phyloP scores from a whole-genome alignment of 768 basidiomycete genomes.

The Melanogaster broomeanus region DNA sequence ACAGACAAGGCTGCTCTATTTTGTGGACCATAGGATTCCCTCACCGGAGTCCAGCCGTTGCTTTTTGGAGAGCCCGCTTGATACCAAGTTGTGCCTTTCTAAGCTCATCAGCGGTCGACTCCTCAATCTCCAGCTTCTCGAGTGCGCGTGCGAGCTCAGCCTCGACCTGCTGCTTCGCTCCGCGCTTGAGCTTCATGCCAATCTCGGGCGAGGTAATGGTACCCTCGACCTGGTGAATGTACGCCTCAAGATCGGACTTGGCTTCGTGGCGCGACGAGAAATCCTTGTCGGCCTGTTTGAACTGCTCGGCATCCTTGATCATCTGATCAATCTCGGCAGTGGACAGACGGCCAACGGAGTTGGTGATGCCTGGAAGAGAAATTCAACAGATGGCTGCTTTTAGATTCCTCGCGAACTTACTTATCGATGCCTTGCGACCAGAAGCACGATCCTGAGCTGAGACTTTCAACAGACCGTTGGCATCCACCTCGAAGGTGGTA shows the following conservation, averaged over 20 bases:
- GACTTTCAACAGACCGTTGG: slow-evolving; percentile 98
- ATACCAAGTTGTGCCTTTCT: slow-evolving; percentile 94
- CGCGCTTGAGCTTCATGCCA: slow-evolving; percentile 98
- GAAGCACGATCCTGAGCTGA: slow-evolving; percentile 98
- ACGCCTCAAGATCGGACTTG: slow-evolving; percentile 96
- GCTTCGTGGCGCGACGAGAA: slow-evolving; percentile 98
- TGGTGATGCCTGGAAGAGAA: slow-evolving; percentile 75
- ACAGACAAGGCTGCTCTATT: slow-evolving; percentile 18
- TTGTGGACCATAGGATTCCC: slow-evolving; percentile 8
- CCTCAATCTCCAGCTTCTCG: slow-evolving; percentile 98
- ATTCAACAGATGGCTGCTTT: slow-evolving; percentile 4
- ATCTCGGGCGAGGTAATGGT: slow-evolving; percentile 97
- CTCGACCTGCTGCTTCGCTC: slow-evolving; percentile 93
- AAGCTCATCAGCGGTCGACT: slow-evolving; percentile 90
- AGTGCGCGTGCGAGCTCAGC: slow-evolving; percentile 96
- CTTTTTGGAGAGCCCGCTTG: slow-evolving; percentile 98
- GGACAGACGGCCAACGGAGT: slow-evolving; percentile 98
- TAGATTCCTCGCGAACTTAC: slow-evolving; percentile 45
- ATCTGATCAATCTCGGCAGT: slow-evolving; percentile 98
- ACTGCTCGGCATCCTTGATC: slow-evolving; percentile 99
- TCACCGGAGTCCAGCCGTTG: slow-evolving; percentile 87
- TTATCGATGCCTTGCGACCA: slow-evolving; percentile 98
- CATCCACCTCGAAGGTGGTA: slow-evolving; percentile 99
- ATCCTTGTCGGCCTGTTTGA: slow-evolving; percentile 95
- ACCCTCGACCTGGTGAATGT: slow-evolving; percentile 95